phyloP scores from a whole-genome alignment of 2,329 filamentous ascomycete genomes.

The Neofusicoccum laricinum region DNA sequence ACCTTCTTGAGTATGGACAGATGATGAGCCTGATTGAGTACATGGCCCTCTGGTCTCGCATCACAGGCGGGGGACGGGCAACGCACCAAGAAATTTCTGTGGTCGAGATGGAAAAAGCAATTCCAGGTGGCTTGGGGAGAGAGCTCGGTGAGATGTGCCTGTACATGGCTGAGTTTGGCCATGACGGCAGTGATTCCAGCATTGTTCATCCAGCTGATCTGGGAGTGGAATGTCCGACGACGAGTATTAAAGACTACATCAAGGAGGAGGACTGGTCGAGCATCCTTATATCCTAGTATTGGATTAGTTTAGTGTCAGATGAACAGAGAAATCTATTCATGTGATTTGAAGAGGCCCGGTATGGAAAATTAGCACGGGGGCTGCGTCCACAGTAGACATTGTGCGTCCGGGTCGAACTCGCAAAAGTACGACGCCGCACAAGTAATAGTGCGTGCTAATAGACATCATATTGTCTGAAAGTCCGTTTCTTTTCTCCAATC shows the following conservation, averaged over 20 bases:
- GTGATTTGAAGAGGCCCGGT: too few species aligned
- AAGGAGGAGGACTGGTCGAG: conserved; percentile 24
- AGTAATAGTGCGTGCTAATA: too few species aligned
- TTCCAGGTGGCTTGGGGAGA: conserved; percentile 24
- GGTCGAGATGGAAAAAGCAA: conserved; percentile 21
- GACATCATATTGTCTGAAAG: too few species aligned
- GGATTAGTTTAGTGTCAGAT: too few species aligned
- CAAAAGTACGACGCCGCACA: too few species aligned
- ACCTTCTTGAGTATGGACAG: conserved; percentile 26
- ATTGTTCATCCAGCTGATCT: conserved; percentile 30
- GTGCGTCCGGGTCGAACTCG: too few species aligned
- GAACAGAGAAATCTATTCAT: too few species aligned
- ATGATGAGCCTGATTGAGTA: conserved; percentile 26
- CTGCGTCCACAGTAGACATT: too few species aligned
- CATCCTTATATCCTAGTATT: too few species aligned
- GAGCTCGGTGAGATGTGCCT: conserved; percentile 34
- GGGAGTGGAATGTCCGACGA: conserved; percentile 22
- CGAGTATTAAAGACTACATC: conserved; percentile 28
- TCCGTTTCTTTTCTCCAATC: too few species aligned
- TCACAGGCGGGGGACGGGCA: conserved; percentile 18
- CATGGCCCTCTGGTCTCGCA: conserved; percentile 24
- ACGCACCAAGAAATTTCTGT: too few species aligned
- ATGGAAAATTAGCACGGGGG: too few species aligned
- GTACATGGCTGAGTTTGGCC: conserved; percentile 37
- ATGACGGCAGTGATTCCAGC: conserved; percentile 33